Evolutionary conservation across 306 rosid genomes (phyloP).

Genomic region (Amphicarpaea edgeworthii): DNA sequence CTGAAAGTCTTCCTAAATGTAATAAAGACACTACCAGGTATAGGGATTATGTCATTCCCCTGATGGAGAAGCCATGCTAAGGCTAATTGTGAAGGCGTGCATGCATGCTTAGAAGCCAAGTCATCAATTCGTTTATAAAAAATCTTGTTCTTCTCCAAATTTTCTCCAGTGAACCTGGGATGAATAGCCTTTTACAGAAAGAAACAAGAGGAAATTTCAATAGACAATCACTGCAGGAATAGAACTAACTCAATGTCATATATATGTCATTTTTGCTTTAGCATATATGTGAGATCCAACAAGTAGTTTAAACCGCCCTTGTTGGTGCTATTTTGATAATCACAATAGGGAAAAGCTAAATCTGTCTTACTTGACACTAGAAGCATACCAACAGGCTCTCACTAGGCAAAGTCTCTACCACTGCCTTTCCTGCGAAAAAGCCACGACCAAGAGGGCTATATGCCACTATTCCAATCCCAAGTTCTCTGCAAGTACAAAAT

Average conservation of each 20-base stretch:
- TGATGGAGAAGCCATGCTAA: slow-evolving; percentile 80
- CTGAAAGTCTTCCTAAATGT: slow-evolving; percentile 1
- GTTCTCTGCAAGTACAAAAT: slow-evolving; percentile 52
- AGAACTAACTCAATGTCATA: neutral
- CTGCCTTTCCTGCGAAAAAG: slow-evolving; percentile 78
- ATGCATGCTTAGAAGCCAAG: slow-evolving; percentile 61
- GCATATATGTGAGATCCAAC: slow-evolving; percentile 1
- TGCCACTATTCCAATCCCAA: slow-evolving; percentile 78
- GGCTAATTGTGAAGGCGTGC: slow-evolving; percentile 73
- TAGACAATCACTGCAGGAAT: slow-evolving; percentile 4
- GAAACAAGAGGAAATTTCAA: slow-evolving; percentile 31
- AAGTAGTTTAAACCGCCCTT: neutral
- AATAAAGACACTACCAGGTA: slow-evolving; percentile 63
- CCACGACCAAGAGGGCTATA: slow-evolving; percentile 84
- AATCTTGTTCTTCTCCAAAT: slow-evolving; percentile 71
- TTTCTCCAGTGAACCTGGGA: slow-evolving; percentile 73
- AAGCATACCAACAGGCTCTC: slow-evolving; percentile 65
- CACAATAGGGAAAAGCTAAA: neutral
- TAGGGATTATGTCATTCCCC: slow-evolving; percentile 68
- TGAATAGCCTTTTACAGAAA: slow-evolving; percentile 53
- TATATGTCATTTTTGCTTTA: neutral
- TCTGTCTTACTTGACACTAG: slow-evolving; percentile 16
- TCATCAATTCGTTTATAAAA: slow-evolving; percentile 56
- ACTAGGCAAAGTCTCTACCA: slow-evolving; percentile 57
- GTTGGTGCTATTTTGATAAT: slow-evolving; percentile 17